Conservation (phyloP, 345 rosid species). For the Euphorbia tirucalli region DNA sequence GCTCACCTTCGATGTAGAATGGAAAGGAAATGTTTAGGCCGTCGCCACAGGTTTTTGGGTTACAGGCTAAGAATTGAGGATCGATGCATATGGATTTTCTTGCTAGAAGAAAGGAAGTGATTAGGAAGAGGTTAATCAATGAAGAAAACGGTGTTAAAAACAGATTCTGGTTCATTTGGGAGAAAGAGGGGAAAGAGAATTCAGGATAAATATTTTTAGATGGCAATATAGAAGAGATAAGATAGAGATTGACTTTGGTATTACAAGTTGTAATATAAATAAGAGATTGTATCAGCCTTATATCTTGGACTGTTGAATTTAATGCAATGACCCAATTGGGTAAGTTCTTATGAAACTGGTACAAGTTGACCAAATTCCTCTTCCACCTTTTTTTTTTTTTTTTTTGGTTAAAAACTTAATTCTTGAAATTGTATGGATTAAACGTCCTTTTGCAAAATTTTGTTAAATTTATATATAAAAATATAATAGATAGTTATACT, state of each 20-base stretch:
- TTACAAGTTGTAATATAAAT: background rate
- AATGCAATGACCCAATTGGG: background rate
- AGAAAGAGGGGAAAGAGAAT: background rate
- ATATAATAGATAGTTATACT: no score
- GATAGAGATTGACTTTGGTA: slow-evolving; percentile 7
- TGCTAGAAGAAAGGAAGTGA: slow-evolving; percentile 10
- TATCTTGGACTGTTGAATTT: slow-evolving; percentile 31
- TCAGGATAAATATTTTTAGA: background rate
- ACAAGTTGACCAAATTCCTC: slow-evolving; percentile 16
- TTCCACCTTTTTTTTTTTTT: background rate
- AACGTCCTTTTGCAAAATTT: no score
- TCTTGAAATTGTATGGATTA: no score
- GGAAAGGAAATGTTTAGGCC: slow-evolving; percentile 35
- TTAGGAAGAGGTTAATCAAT: slow-evolving; percentile 4
- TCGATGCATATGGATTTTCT: slow-evolving; percentile 14
- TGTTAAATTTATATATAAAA: no score
- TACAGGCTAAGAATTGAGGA: slow-evolving; percentile 23
- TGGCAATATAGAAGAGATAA: background rate
- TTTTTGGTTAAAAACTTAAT: no score
- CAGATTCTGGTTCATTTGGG: slow-evolving; percentile 15
- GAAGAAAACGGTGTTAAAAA: slow-evolving; percentile 1
- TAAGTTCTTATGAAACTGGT: background rate
- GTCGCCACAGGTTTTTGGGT: slow-evolving; percentile 30
- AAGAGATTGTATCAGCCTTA: slow-evolving; percentile 10
- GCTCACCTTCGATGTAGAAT: slow-evolving; percentile 30